phyloP scores from a whole-genome alignment of 1,139 yeast species.

The Debaryomyces coudertii region DNA sequence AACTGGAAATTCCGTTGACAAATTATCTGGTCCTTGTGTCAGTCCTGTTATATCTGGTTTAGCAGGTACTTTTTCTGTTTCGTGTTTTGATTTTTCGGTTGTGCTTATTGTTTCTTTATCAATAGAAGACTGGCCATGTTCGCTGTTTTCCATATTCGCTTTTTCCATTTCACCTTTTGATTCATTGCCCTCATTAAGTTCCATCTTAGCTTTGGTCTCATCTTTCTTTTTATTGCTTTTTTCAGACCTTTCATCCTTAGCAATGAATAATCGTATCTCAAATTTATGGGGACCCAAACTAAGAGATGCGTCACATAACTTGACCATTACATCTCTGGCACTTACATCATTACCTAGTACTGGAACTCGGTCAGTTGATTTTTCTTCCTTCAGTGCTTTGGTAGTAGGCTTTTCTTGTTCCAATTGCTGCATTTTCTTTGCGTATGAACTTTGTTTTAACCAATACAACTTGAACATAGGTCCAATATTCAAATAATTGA shows the following conservation, averaged over 20 bases:
- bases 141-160: neutral
- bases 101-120: neutral
- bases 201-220: slow-evolving; percentile 28
- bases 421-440: slow-evolving; percentile 34
- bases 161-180: neutral
- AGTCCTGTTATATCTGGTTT: too few species aligned
- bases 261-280: slow-evolving; percentile 74
- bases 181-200: neutral
- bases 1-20: too few species aligned
- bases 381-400: slow-evolving; percentile 28
- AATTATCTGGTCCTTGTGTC: too few species aligned
- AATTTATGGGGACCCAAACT: slow-evolving; percentile 83
- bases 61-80: neutral
- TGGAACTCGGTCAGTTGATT: slow-evolving; percentile 37
- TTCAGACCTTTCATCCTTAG: slow-evolving; percentile 68
- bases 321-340: slow-evolving; percentile 87
- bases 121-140: neutral
- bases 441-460: slow-evolving; percentile 63
- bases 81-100: neutral
- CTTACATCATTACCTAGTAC: slow-evolving; percentile 51
- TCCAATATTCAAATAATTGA: slow-evolving; percentile 66
- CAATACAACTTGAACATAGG: slow-evolving; percentile 81
- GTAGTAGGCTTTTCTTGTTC: slow-evolving; percentile 38
- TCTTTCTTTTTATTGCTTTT: slow-evolving; percentile 36
- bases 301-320: slow-evolving; percentile 75